Base-by-base conservation (phyloP, 352 stramenopile species). In the Pythium periplocum region DNA sequence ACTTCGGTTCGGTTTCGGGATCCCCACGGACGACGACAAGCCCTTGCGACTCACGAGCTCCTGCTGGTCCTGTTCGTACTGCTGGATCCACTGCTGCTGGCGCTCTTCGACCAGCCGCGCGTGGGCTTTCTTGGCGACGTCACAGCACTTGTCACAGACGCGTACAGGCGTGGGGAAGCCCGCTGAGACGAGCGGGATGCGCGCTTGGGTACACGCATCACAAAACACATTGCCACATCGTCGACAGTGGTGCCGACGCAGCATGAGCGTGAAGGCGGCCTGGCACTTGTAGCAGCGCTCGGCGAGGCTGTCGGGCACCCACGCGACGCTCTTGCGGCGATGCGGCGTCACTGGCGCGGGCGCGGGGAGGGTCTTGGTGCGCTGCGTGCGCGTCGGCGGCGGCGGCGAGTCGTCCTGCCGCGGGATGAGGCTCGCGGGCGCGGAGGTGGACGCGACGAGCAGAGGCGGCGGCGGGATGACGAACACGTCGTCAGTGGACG, bases 221-320 rank as follows among this genome's bases (percentile, higher is more conserved):
- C 91, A 97, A 59, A 97, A 96, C 6, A 97, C 74, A 41, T 90
- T 88, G 4, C 91, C 90, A 59, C 90, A 96, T 26, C 79, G 68
- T 1, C 88, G 76, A 53, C 89, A 96, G 66, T 96, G 86, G 51
- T 97, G 89, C 11, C 85, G 72, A 5, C 83, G 80, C 57, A 94
- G 66, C 55, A 90, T 73, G 30, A 93, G 66, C 38, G 77, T 80
- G 62, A 91, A 93, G 6, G 57, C 49, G 36, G 73, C 59, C 11
- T 76, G 69, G 54, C 83, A 93, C 37, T 62, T 55, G 61, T 93
- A 93, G 59, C 83, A 93, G 26, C 66, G 71, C 61, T 91, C 79
- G 1, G 82, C 85, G 12, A 95, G 75, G 35, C 66, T 82, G 56
- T 95, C 84, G 31, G 85, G 85, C 6, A 95, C 83, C 85, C 85